Conservation (phyloP, 257 asterid species). For the Linderniella brevidens region DNA sequence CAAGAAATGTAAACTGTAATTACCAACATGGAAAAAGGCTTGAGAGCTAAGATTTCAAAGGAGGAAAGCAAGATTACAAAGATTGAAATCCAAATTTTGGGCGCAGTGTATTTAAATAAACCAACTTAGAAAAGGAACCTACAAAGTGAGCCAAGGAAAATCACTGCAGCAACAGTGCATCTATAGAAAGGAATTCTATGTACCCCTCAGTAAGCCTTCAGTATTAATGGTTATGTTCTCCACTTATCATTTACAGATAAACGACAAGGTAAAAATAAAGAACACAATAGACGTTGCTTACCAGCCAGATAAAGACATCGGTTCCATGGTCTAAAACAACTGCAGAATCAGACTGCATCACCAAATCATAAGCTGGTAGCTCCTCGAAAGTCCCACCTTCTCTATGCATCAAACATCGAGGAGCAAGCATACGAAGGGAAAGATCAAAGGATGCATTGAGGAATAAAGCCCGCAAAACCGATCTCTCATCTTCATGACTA, state of each 20-base stretch:
- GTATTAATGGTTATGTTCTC: no score
- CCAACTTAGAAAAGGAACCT: background rate
- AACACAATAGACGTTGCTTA: conserved; percentile 14
- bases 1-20: no score
- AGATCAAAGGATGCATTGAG: conserved; percentile 84
- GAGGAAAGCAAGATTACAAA: no score
- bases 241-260: background rate
- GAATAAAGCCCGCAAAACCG: conserved; percentile 67
- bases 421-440: conserved; percentile 91
- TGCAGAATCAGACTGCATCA: conserved; percentile 97
- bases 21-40: no score
- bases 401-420: conserved; percentile 94
- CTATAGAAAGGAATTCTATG: conserved; percentile 2
- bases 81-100: conserved; percentile 3
- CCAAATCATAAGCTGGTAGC: conserved; percentile 90
- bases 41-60: no score
- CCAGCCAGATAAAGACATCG: conserved; percentile 98
- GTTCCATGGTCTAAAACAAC: conserved; percentile 99
- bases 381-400: conserved; percentile 98
- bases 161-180: background rate
- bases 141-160: background rate
- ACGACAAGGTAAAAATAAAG: background rate
- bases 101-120: no score
- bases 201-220: background rate
- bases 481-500: conserved; percentile 91